phyloP scores from a whole-genome alignment of 257 asterid genomes.

The Solanum sparsipilum region DNA sequence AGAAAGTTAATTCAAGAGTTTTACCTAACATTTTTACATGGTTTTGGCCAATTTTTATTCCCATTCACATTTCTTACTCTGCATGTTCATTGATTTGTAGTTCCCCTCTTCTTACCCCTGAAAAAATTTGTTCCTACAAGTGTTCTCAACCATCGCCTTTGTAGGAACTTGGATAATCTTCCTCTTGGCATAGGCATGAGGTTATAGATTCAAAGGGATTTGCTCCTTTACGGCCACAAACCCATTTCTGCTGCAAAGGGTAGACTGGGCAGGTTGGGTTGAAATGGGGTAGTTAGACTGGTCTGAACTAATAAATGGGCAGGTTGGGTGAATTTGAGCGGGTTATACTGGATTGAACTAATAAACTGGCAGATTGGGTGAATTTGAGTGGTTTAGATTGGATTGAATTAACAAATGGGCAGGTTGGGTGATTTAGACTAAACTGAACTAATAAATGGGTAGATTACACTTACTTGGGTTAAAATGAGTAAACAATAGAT shows the following conservation, averaged over 20 bases:
- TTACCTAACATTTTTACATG: neutral
- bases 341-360: neutral
- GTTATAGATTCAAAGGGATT: neutral
- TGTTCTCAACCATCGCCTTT: neutral
- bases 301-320: neutral
- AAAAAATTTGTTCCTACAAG: neutral
- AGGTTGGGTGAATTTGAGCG: neutral
- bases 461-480: too few species aligned
- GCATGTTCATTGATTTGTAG: neutral
- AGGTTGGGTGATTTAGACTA: neutral
- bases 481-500: neutral
- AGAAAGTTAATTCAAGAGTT: neutral
- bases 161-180: neutral
- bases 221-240: neutral
- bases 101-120: neutral
- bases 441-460: neutral
- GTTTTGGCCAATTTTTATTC: neutral
- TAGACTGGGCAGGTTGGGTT: neutral
- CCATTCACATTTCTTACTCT: neutral
- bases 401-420: neutral
- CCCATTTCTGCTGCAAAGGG: neutral
- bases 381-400: neutral
- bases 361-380: neutral
- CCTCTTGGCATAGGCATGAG: neutral
- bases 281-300: too few species aligned